Evolutionary conservation across 1,284 basidiomycete genomes (phyloP), one percentile per base, ranked within the genome.

Genomic region (Papiliotrema laurentii): DNA sequence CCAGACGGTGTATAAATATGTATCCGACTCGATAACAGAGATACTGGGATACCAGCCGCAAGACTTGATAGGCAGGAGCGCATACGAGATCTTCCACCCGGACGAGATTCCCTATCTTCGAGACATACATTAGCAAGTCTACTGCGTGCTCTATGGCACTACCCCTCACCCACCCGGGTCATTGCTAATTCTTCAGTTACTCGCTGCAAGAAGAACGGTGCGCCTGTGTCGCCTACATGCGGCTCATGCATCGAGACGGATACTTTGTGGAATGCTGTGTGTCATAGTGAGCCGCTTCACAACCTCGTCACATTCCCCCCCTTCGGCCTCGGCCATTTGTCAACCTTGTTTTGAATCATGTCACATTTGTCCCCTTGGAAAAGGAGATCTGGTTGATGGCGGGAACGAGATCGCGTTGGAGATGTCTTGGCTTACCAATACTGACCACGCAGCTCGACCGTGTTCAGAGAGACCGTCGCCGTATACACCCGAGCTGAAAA

Each of bases 101-200:
- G 68, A 68, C 19, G 68, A 72, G 49, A 53, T 63, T 10, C 56
- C 54, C 4, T 45, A 56, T 9, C 43, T 68, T 16, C 31, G 53
- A 16, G 58, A 64, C 39, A 55, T 64, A 2, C 65, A 66, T 40
- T 66, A 61, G 68, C 70, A 49, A 50, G 69, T 64, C 6, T 6
- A 22, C n/a, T 3, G 14, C n/a, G 14, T n/a, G n/a, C n/a, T n/a
- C n/a, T n/a, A n/a, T n/a, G n/a, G 53, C 58, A 7, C 4, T 9
- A 31, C 9, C 30, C 9, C 40, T 42, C 9, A 42, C n/a, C 4
- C 4, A n/a, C n/a, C n/a, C n/a, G n/a, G n/a, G n/a, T n/a, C n/a
- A n/a, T n/a, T n/a, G n/a, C n/a, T n/a, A n/a, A n/a, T n/a, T n/a
- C n/a, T n/a, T n/a, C 25, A 42, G 40, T 28, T 26, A 42, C 24